Conservation (phyloP, 2,329 filamentous ascomycete species). For the Epichloe bromicola region DNA sequence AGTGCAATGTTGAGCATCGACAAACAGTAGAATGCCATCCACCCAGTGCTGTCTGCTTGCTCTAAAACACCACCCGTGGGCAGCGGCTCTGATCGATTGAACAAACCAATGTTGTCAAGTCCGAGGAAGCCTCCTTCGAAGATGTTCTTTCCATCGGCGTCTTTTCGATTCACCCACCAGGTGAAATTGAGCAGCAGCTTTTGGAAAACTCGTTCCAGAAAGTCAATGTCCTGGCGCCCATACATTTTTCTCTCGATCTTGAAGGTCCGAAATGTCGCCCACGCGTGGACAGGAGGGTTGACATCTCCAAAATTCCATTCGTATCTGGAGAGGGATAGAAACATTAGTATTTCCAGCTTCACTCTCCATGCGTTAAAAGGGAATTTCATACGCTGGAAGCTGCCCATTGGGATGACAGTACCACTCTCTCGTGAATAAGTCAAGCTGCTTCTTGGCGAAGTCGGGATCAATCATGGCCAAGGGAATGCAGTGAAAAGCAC, state of each 20-base stretch:
- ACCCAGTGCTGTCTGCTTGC: conserved; percentile 93
- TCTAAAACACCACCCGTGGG: conserved; percentile 89
- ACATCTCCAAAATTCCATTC: conserved; percentile 99
- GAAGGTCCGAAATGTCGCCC: conserved; percentile 91
- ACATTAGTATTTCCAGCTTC: conserved; percentile 6
- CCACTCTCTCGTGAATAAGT: conserved; percentile 93
- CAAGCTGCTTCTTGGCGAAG: conserved; percentile 95
- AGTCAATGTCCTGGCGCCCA: conserved; percentile 85
- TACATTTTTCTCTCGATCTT: conserved; percentile 98
- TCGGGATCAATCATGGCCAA: conserved; percentile 96
- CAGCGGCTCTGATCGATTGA: conserved; percentile 90
- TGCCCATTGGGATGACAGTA: conserved; percentile 98
- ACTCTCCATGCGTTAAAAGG: background rate
- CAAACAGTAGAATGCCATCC: conserved; percentile 97
- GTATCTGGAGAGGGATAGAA: conserved; percentile 30
- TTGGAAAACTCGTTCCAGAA: conserved; percentile 91
- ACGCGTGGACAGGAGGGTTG: conserved; percentile 91
- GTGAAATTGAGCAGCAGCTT: conserved; percentile 94
- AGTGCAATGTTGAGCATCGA: conserved; percentile 96
- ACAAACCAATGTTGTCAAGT: conserved; percentile 91
- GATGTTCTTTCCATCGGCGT: conserved; percentile 87
- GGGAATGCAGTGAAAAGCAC: conserved; percentile 91
- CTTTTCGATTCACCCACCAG: conserved; percentile 98
- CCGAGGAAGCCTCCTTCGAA: conserved; percentile 95
- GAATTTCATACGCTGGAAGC: conserved; percentile 57